Base-by-base conservation (phyloP, 805 yeast genomes). In the Brettanomyces anomalus region DNA sequence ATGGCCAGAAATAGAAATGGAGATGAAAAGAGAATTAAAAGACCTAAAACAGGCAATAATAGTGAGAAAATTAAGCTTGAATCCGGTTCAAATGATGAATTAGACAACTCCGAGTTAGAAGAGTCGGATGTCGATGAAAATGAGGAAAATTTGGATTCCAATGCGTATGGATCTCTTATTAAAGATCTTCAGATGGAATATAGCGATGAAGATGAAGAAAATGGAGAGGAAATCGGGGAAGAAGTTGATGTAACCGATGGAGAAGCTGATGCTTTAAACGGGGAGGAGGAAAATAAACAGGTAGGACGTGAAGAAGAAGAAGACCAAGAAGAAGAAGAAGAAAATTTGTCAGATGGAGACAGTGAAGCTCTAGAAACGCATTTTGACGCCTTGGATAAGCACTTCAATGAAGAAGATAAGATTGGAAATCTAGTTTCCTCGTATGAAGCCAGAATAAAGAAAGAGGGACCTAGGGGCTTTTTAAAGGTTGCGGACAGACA, bases 321-420 rank as follows among this genome's bases (percentile, higher is more conserved):
- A 11, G 15, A 33, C 15, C 43, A 34, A 18, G 47, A 38, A 18
- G 40, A 41, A 10, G 46, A 36, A n/a, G 19, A 38, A n/a, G 37
- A 35, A 35, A 4, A 42, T 58, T 36, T 13, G 20, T 19, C 17
- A 2, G 40, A 36, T 20, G 36, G 19, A n/a, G 36, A 19, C 13
- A 46, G 21, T 6, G 33, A 37, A 15, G 61, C 68, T n/a, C n/a
- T 52, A 14, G 51, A 17, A 13, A 33, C 43, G 14, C 20, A 36
- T 20, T 37, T 39, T 38, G 96, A 90, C 62, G 85, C 95, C 0
- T 88, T 85, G 52, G 85, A 84, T 47, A 55, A 63, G 11, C 97
- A 89, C 58, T 89, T 83, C 60, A 81, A 79, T 39, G 62, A 67
- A 17, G 60, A 72, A 4, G 72, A 71, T 2, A 58, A 61, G 10